Conservation (phyloP, 176 grass and related monocot genomes). For the Avena sativa region DNA sequence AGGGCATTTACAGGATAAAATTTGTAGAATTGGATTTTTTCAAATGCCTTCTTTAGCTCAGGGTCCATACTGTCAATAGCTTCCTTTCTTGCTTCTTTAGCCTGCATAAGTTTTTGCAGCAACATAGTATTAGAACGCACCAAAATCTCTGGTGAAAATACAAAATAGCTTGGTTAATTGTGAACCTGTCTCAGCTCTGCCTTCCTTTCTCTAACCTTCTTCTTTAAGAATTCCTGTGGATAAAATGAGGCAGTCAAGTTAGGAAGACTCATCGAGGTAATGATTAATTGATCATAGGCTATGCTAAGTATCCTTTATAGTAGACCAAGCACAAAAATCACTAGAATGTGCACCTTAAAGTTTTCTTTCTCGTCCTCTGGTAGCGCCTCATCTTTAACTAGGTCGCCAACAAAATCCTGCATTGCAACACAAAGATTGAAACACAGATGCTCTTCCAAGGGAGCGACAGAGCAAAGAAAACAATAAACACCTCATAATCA, state of each 20-base stretch:
- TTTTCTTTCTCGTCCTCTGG: slow-evolving; percentile 84
- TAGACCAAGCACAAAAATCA: slow-evolving; percentile 22
- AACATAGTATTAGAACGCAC: slow-evolving; percentile 2
- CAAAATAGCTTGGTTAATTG: slow-evolving; percentile 7
- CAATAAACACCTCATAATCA: slow-evolving; percentile 61
- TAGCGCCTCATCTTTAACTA: slow-evolving; percentile 57
- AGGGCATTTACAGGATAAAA: slow-evolving; percentile 78
- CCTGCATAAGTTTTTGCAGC: slow-evolving; percentile 52
- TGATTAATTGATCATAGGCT: not conserved
- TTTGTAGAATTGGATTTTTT: slow-evolving; percentile 83
- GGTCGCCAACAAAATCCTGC: slow-evolving; percentile 67
- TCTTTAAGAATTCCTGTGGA: slow-evolving; percentile 70
- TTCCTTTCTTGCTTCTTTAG: slow-evolving; percentile 78
- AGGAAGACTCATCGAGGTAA: not conserved
- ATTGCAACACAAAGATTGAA: slow-evolving; percentile 37
- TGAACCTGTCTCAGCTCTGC: slow-evolving; percentile 65
- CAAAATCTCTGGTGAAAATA: not conserved
- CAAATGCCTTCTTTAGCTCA: slow-evolving; percentile 60
- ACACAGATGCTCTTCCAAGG: slow-evolving; percentile 28
- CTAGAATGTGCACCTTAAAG: slow-evolving; percentile 58
- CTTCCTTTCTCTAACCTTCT: slow-evolving; percentile 80
- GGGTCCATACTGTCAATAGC: slow-evolving; percentile 86
- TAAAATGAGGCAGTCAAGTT: slow-evolving; percentile 18
- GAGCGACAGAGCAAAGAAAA: not conserved
- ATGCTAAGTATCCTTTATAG: not conserved